A percentile compares a stretch with the other conserved stretches of the same genome.
Conservation (phyloP, 2,329 filamentous ascomycete genomes). For the Scopulariopsis brevicaulis region DNA sequence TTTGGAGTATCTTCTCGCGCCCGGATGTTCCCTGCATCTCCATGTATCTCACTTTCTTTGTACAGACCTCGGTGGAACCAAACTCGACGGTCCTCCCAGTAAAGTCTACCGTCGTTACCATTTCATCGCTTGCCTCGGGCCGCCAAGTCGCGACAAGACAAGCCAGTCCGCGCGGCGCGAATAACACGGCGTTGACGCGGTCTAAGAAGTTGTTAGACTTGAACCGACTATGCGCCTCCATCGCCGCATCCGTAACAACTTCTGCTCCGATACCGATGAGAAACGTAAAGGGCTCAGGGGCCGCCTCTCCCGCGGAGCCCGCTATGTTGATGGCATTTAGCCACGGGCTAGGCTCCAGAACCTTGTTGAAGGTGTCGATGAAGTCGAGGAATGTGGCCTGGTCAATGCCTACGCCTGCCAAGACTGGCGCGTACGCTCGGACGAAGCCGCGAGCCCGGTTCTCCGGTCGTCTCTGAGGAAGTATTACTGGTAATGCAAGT, state of each 20-base stretch:
- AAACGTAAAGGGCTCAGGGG: conserved; percentile 26
- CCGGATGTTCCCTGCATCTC: conserved; percentile 5
- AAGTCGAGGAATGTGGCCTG: conserved; percentile 36
- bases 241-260: conserved; percentile 25
- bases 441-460: conserved; percentile 36
- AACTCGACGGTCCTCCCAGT: too few species aligned
- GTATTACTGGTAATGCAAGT: conserved; percentile 33
- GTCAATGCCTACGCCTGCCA: conserved; percentile 32
- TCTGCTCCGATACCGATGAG: conserved; percentile 30
- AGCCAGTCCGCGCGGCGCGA: conserved; percentile 42
- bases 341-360: conserved; percentile 19
- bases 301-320: conserved; percentile 22
- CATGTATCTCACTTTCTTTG: too few species aligned
- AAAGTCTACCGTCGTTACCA: conserved; percentile 8
- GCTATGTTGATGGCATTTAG: conserved; percentile 28
- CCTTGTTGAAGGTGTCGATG: conserved; percentile 31
- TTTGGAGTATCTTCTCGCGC: too few species aligned
- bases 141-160: conserved; percentile 38
- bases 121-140: conserved; percentile 14
- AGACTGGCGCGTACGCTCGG: conserved; percentile 37
- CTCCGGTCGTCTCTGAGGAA: conserved; percentile 39
- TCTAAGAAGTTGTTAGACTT: conserved; percentile 42
- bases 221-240: conserved; percentile 25
- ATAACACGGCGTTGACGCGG: conserved; percentile 42
- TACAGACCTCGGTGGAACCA: too few species aligned